Evolutionary conservation across 495 filamentous ascomycete genomes (phyloP), one percentile per base, ranked within the genome.

Genomic region (Articulospora tetracladia): DNA sequence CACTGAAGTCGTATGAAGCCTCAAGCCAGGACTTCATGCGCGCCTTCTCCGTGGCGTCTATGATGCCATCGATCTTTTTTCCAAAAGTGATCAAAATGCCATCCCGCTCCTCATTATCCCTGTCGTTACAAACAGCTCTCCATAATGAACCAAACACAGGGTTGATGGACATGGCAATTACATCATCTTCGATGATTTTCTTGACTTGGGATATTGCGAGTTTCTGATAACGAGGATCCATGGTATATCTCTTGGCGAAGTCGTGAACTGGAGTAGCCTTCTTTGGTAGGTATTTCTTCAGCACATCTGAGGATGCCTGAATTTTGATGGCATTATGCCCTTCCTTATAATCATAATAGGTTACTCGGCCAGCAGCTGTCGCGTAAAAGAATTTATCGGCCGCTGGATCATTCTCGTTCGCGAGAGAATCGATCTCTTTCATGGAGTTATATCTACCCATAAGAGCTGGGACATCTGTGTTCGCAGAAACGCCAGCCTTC

Each of bases 121-220:
- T 62, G 58, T 80, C 76, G 41, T 71, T 77, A 65, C 77, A 80
- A 0, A 78, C 70, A 0, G 72, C 68, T 13, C 77, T 68, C 77
- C 77, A 79, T 3, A 80, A 68, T 7, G 62, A 70, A 26, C 77
- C 75, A 53, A 80, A 80, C 0, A 79, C 73, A 15, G 77, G 76
- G 48, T 80, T 80, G 30, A 77, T 61, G 3, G 77, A 61, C 1
- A 80, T 74, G 2, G 74, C 66, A 1, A 60, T 41, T 19, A 80
- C 66, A 52, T 78, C 70, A 2, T 69, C 57, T 1, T 71, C 49
- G 44, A 80, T 77, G 52, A 79, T 74, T 23, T 66, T 66, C 24
- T 53, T 60, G 6, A 80, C 59, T 23, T 76, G 69, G 17, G 62
- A 49, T 3, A 71, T 55, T 0, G 71, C 76, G 17, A 72, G 32